phyloP scores from a whole-genome alignment of 192 early-diverging fungal species.

The Coemansia sp. region DNA sequence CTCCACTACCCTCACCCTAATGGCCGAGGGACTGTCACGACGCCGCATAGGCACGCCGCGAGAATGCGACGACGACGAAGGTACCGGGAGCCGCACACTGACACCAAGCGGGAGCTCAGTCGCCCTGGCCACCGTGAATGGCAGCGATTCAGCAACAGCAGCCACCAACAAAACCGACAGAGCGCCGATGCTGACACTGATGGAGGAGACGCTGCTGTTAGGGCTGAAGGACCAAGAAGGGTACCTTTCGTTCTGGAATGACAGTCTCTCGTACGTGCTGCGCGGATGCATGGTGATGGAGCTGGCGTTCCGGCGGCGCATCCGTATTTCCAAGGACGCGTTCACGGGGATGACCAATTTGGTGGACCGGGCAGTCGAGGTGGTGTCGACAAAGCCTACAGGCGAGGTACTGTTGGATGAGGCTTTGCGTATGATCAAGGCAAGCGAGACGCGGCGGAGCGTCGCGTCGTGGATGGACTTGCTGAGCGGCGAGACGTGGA shows the following conservation, averaged over 20 bases:
- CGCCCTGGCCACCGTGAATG: background rate
- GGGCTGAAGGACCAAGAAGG: slow-evolving; percentile 93
- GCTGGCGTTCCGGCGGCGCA: slow-evolving; percentile 86
- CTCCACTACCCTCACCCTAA: background rate
- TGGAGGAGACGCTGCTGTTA: slow-evolving; percentile 92
- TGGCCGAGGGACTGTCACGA: slow-evolving; percentile 48
- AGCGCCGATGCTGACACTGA: slow-evolving; percentile 77
- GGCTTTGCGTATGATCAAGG: slow-evolving; percentile 84
- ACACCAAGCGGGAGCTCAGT: background rate
- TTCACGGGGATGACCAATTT: slow-evolving; percentile 61
- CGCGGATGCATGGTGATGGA: slow-evolving; percentile 96
- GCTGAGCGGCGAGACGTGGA: slow-evolving; percentile 99
- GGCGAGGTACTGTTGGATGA: slow-evolving; percentile 97
- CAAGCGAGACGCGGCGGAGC: slow-evolving; percentile 71
- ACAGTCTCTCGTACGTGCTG: slow-evolving; percentile 95
- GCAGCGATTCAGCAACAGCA: slow-evolving; percentile 2
- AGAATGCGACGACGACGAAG: slow-evolving; percentile 8
- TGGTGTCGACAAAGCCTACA: slow-evolving; percentile 75
- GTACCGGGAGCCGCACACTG: background rate
- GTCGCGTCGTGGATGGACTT: slow-evolving; percentile 96
- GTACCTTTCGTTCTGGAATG: slow-evolving; percentile 98
- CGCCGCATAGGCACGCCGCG: slow-evolving; percentile 43
- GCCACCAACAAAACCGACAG: slow-evolving; percentile 45
- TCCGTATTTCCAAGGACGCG: slow-evolving; percentile 83
- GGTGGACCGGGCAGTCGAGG: slow-evolving; percentile 81